These are phyloP conservation scores for Dothistroma septosporum DNA, from an alignment of 2,329 filamentous ascomycete genomes.

Conservation along the genomic window DNA sequence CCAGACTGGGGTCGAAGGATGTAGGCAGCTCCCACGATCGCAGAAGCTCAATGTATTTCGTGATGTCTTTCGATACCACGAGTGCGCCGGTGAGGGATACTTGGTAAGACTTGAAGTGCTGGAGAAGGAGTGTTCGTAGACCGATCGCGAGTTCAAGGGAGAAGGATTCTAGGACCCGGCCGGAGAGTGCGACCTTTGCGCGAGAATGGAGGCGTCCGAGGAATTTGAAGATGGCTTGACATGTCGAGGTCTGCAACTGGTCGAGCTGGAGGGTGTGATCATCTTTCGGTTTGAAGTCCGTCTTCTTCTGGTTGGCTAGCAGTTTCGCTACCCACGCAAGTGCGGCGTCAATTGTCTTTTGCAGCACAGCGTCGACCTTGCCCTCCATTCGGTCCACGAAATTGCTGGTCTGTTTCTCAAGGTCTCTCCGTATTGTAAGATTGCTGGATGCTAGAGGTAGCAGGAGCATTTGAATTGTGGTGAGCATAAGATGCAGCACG, in stretches of 20 bases:
- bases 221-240: constrained; percentile 75
- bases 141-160: constrained; percentile 78
- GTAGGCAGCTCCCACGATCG: constrained; percentile 70
- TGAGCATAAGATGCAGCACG: constrained; percentile 88
- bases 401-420: constrained; percentile 74
- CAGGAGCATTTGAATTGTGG: constrained; percentile 84
- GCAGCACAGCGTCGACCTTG: constrained; percentile 70
- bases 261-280: constrained; percentile 66
- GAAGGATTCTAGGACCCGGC: constrained; percentile 77
- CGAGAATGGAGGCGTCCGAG: constrained; percentile 61
- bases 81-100: constrained; percentile 90
- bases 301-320: constrained; percentile 75
- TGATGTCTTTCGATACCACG: constrained; percentile 94
- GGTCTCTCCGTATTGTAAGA: constrained; percentile 81
- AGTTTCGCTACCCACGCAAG: constrained; percentile 71
- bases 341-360: constrained; percentile 66
- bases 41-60: constrained; percentile 83
- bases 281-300: constrained; percentile 84
- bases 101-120: constrained; percentile 90
- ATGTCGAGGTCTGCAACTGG: constrained; percentile 76
- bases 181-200: constrained; percentile 67
- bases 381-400: constrained; percentile 76
- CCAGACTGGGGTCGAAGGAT: constrained; percentile 56
- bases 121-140: constrained; percentile 73
- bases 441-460: constrained; percentile 85